Percentiles rank a stretch among this genome's conserved stretches.
Conservation (phyloP, 768 basidiomycete species). For the Tulasnella sp. region DNA sequence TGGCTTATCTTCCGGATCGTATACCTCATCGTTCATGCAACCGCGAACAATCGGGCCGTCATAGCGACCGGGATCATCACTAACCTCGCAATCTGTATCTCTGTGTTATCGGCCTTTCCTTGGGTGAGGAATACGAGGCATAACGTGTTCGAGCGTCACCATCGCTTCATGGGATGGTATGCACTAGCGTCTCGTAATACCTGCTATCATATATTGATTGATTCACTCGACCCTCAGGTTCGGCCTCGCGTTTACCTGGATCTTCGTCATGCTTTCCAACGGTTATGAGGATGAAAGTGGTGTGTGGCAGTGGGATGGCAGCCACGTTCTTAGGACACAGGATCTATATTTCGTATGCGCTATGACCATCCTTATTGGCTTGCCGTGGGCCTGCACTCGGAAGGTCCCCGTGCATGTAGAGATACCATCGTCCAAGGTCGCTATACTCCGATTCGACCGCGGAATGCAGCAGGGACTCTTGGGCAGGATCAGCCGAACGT, state of each 20-base stretch:
- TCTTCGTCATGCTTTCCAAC: constrained; percentile 56
- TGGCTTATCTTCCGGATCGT: constrained; percentile 60
- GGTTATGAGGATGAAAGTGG: constrained; percentile 45
- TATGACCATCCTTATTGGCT: constrained; percentile 58
- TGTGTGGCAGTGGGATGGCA: constrained; percentile 46
- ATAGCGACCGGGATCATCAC: constrained; percentile 53
- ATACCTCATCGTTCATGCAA: constrained; percentile 40
- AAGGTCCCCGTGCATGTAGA: constrained; percentile 66
- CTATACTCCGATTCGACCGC: constrained; percentile 64
- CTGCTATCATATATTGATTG: constrained; percentile 31
- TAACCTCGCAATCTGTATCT: constrained; percentile 43
- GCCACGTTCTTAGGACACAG: constrained; percentile 50
- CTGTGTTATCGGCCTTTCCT: constrained; percentile 56
- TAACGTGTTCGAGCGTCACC: constrained; percentile 72
- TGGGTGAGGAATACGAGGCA: constrained; percentile 74
- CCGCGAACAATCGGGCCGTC: constrained; percentile 43
- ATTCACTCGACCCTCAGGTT: constrained; percentile 1
- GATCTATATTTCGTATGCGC: constrained; percentile 66
- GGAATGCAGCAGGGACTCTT: constrained; percentile 79
- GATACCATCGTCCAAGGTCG: constrained; percentile 67
- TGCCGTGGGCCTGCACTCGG: constrained; percentile 67
- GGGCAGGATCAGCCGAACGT: constrained; percentile 57
- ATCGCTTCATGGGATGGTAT: constrained; percentile 69
- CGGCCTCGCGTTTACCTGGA: constrained; percentile 35
- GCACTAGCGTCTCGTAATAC: constrained; percentile 25